phyloP scores from a whole-genome alignment of 129 eudicot species.

The Flaveria linearis region DNA sequence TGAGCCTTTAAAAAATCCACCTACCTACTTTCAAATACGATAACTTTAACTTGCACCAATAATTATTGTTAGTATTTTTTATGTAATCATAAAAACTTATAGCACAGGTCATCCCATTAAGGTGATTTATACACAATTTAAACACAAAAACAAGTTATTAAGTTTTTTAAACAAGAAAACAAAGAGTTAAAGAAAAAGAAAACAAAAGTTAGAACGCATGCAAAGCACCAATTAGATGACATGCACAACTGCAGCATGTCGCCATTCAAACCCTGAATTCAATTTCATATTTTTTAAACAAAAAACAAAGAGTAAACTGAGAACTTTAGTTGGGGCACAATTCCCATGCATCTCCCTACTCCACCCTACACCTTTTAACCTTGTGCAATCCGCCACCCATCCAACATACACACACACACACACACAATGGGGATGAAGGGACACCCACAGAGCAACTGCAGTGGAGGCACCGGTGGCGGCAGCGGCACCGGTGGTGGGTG shows the following conservation, averaged over 20 bases:
- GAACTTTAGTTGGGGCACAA: slow-evolving; percentile 43
- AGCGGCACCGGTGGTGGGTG: slow-evolving; percentile 16
- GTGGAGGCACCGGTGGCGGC: slow-evolving; percentile 24
- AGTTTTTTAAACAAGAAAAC: no score
- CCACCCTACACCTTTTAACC: slow-evolving; percentile 13
- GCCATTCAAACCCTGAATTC: slow-evolving; percentile 19
- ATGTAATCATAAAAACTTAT: background rate
- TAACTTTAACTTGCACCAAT: background rate
- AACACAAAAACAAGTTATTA: no score
- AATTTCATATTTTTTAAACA: background rate
- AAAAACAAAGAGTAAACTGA: slow-evolving; percentile 13
- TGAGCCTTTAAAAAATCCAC: slow-evolving; percentile 27
- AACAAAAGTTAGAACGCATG: background rate
- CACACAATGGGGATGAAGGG: slow-evolving; percentile 29
- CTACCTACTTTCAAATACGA: background rate
- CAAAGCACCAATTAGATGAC: slow-evolving; percentile 21
- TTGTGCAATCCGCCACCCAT: slow-evolving; percentile 42
- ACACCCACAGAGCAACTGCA: slow-evolving; percentile 30
- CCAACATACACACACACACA: background rate
- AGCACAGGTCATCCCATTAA: background rate
- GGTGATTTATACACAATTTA: background rate
- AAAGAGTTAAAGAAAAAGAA: background rate
- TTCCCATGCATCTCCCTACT: slow-evolving; percentile 43
- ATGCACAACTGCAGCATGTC: slow-evolving; percentile 31
- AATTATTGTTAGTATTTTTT: background rate